Base-by-base conservation (phyloP, 139 green algal species). In the Choricystis sp. region DNA sequence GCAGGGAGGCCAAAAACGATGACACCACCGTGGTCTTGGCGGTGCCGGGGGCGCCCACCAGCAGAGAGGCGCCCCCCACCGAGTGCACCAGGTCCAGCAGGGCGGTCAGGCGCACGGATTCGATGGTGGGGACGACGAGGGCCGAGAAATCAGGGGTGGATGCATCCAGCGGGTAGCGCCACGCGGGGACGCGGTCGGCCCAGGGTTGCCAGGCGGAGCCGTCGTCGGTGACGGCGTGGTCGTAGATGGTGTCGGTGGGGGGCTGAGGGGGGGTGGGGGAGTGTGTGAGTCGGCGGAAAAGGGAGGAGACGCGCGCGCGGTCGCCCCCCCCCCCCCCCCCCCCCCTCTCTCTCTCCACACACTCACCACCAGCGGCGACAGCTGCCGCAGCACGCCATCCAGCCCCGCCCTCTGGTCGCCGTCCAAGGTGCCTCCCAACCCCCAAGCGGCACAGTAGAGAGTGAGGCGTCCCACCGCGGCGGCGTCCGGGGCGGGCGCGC, bases 101-200 rank as follows among this genome's bases (percentile, higher is more conserved):
- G 25, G 80, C 68, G 74, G 94, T 86, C 69, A 87, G 89, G 31
- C 90, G 83, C 29, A 94, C 77, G 21, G 65, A 82, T 70, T 96
- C 86, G 24, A 95, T 71, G 0, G 90, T 97, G 21, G 90, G 90
- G 61, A 97, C 92, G 68, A 94, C 77, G 19, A 95, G 72, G 79
- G 91, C 80, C 28, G 85, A 74, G 67, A 91, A 94, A 75, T 90
- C 89, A 61, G 85, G 87, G 40, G 40, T 52, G 9, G 40, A 16
- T 16, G 4, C 66, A 59, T 19, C n/a, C 59, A 52, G 59, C 23
- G 89, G 89, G 74, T 95, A 95, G 24, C 68, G 65, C 89, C 89
- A 96, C 9, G 64, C 55, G 19, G 85, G 86, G 65, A 96, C 79
- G 30, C 76, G 72, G 61, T 81, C 66, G 25, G 64, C 69, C 89